Evolutionary conservation across 1,284 basidiomycete genomes (phyloP).

Genomic region (Microbotryomycetes sp.): DNA sequence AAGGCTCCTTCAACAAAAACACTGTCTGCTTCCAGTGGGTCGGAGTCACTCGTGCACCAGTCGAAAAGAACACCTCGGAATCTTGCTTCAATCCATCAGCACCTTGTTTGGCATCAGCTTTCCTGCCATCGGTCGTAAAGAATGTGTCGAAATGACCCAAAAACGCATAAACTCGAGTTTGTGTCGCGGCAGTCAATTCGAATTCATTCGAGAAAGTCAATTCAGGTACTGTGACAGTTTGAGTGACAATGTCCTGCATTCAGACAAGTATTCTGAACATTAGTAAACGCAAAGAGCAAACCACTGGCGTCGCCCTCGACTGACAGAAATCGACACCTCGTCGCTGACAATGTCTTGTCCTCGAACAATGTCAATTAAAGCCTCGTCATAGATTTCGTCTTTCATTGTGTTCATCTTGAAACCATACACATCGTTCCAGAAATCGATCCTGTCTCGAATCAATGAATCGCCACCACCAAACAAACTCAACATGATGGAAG

Average conservation of each 20-base stretch:
- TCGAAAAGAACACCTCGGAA: constrained; percentile 69
- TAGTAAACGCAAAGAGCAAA: not conserved
- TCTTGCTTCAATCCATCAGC: not conserved
- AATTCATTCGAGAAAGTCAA: constrained; percentile 75
- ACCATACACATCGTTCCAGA: constrained; percentile 89
- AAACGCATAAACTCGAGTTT: constrained; percentile 68
- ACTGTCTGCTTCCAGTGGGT: constrained; percentile 99
- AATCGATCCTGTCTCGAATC: constrained; percentile 70
- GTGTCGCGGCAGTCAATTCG: constrained; percentile 56
- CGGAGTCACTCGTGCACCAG: constrained; percentile 72
- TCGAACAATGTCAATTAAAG: constrained; percentile 70
- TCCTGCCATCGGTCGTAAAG: constrained; percentile 58
- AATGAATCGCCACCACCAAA: constrained; percentile 64
- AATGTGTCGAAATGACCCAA: constrained; percentile 92
- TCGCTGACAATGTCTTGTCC: constrained; percentile 63
- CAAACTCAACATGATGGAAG: constrained; percentile 72
- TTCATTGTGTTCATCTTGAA: constrained; percentile 79
- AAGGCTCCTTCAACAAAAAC: constrained; percentile 75
- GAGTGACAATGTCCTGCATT: constrained; percentile 62
- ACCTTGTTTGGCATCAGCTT: not conserved
- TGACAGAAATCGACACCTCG: constrained; percentile 62
- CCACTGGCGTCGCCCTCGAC: constrained; percentile 12
- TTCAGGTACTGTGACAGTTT: constrained; percentile 58
- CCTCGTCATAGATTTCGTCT: constrained; percentile 63
- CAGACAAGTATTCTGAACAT: not conserved